phyloP scores from a whole-genome alignment of 208 protist genomes.

The Phytomonas sp. region DNA sequence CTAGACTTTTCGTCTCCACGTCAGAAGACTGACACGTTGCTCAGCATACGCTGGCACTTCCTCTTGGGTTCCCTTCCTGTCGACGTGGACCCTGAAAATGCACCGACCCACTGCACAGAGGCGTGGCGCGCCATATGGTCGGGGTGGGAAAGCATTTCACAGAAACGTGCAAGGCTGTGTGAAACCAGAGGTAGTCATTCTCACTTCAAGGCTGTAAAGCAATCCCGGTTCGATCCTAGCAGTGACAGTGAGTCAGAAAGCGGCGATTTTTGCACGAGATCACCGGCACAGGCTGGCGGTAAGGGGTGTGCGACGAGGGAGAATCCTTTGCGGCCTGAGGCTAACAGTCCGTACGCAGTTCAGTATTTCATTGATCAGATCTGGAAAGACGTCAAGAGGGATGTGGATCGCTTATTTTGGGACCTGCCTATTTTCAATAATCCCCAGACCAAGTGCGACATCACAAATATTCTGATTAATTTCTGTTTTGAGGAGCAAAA shows the following conservation, averaged over 20 bases:
- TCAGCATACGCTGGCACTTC: constrained; percentile 40
- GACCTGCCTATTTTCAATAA: constrained; percentile 40
- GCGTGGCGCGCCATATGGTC: not conserved
- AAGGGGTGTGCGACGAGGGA: constrained; percentile 14
- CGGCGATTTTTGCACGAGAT: not conserved
- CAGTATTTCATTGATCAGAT: constrained; percentile 36
- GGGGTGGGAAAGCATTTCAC: not conserved
- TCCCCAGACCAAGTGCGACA: constrained; percentile 18
- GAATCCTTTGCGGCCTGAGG: constrained; percentile 50
- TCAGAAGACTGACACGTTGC: constrained; percentile 12
- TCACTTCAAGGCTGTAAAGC: not conserved
- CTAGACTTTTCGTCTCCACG: constrained; percentile 16
- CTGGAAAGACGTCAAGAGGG: constrained; percentile 35
- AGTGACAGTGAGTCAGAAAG: constrained; percentile 1
- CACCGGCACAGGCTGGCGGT: not conserved
- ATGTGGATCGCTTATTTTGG: constrained; percentile 65
- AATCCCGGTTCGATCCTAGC: constrained; percentile 1
- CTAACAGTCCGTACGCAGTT: constrained; percentile 49
- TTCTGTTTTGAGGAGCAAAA: constrained; percentile 43
- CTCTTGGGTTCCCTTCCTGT: constrained; percentile 31
- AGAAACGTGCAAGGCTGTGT: not conserved
- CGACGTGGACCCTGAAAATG: not conserved
- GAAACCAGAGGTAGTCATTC: not conserved
- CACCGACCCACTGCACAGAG: not conserved
- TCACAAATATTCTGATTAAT: constrained; percentile 45